These are phyloP conservation scores for Lipomyces spencermartinsiae DNA, from an alignment of 805 yeast genomes.

Conservation along the genomic window DNA sequence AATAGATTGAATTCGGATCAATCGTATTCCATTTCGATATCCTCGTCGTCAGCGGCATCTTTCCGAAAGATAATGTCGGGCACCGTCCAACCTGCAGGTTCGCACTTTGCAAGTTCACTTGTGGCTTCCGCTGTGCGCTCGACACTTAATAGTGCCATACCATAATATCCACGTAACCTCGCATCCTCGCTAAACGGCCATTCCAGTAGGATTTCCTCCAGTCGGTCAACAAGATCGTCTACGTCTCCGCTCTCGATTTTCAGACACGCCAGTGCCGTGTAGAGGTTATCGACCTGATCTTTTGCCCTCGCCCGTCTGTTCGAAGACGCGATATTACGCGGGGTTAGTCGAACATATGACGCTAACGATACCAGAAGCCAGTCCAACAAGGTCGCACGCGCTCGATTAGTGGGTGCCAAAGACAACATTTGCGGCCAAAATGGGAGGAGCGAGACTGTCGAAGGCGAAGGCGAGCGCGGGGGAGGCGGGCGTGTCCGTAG, in stretches of 20 bases:
- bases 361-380: constrained; percentile 32
- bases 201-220: constrained; percentile 31
- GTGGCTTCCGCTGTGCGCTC: constrained; percentile 20
- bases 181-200: constrained; percentile 35
- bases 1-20: background rate
- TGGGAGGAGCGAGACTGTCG: constrained; percentile 20
- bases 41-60: background rate
- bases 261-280: constrained; percentile 15
- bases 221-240: constrained; percentile 18
- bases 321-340: constrained; percentile 12
- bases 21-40: background rate
- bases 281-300: constrained; percentile 17
- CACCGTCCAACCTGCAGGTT: constrained; percentile 19
- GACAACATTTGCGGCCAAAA: constrained; percentile 26
- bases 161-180: constrained; percentile 22
- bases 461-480: constrained; percentile 5
- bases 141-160: constrained; percentile 25
- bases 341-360: constrained; percentile 11
- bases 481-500: constrained; percentile 20
- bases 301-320: constrained; percentile 6
- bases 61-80: constrained; percentile 13
- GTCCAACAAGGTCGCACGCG: constrained; percentile 14
- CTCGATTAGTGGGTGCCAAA: background rate
- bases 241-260: constrained; percentile 12
- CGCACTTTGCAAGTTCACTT: constrained; percentile 17